Evolutionary conservation across 768 basidiomycete species (phyloP), one percentile per base, ranked within the genome.

Genomic region (Calocera cornea): DNA sequence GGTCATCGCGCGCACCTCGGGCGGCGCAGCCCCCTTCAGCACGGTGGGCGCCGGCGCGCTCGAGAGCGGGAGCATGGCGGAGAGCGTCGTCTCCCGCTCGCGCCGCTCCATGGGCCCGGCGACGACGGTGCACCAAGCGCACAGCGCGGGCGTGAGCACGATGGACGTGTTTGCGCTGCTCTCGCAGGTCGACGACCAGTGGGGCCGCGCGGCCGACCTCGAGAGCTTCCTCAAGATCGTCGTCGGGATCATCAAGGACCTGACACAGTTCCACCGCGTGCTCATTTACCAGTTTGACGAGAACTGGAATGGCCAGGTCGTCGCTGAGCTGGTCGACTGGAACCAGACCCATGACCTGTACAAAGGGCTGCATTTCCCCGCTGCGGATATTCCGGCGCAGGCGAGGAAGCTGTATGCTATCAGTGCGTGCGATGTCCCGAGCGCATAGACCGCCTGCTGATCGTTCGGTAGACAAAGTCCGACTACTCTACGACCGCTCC

Each of bases 231-330:
- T 91, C 72, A 86, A 90, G 72, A 80, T 90, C 60, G 83, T 85
- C 1, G 88, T 87, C 2, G 88, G 89, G 8, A 78, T 86, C 31
- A 79, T 90, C 71, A 87, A 88, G 76, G 89, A 93, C 74, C 73
- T 93, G 68, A 88, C 88, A 16, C 87, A 88, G 73, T 91, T 90
- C 75, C 89, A 91, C 73, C 83, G 90, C 24, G 87, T 90, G 34
- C 77, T 93, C 75, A 80, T 90, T 10, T 93, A 92, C 73, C 89
- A 90, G 76, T 90, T 91, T 71, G 88, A 91, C 75, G 87, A 89
- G 72, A 67, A 74, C n/a, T 89, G 86, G 84, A 89, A 90, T 72
- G 89, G 89, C 22, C 82, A 88, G 74, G 80, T 88, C 44, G 86
- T 91, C 2, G 84, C 89, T 0, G 90, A 93, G 74, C 77, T 92